Evolutionary conservation across 176 grass and related monocot genomes (phyloP).

Genomic region (Avena sativa): DNA sequence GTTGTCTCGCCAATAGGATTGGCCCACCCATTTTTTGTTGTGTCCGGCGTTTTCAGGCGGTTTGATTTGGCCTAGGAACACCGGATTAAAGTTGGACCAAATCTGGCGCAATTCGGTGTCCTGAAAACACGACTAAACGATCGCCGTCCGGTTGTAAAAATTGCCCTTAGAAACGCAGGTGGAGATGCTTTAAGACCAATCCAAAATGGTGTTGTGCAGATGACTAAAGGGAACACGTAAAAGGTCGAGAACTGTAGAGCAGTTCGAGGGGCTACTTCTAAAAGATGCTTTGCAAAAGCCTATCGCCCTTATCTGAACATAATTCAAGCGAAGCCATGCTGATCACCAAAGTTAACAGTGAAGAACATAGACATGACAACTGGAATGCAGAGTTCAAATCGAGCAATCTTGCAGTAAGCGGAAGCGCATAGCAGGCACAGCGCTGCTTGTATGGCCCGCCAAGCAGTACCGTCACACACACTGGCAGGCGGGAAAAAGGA

Average conservation of each 20-base stretch:
- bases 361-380: not conserved
- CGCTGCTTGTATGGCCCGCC: not conserved
- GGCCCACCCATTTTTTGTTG: too few relatives aligned
- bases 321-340: not conserved
- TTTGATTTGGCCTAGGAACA: too few relatives aligned
- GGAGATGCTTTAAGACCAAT: too few relatives aligned
- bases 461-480: not conserved
- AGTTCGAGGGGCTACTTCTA: not conserved
- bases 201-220: too few relatives aligned
- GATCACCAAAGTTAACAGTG: not conserved
- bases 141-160: too few relatives aligned
- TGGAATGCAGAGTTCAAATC: not conserved
- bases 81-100: too few relatives aligned
- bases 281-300: constrained; percentile 6
- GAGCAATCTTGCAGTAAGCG: not conserved
- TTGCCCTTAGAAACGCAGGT: too few relatives aligned
- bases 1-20: too few relatives aligned
- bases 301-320: constrained; percentile 14
- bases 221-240: too few relatives aligned
- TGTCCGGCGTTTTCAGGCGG: too few relatives aligned
- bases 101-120: too few relatives aligned
- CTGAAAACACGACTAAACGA: too few relatives aligned
- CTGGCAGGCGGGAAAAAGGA: not conserved
- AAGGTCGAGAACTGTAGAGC: not conserved
- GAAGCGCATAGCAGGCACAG: not conserved